These are phyloP conservation scores for Babesia bigemina DNA, from an alignment of 169 alveolate genomes.

Conservation along the genomic window DNA sequence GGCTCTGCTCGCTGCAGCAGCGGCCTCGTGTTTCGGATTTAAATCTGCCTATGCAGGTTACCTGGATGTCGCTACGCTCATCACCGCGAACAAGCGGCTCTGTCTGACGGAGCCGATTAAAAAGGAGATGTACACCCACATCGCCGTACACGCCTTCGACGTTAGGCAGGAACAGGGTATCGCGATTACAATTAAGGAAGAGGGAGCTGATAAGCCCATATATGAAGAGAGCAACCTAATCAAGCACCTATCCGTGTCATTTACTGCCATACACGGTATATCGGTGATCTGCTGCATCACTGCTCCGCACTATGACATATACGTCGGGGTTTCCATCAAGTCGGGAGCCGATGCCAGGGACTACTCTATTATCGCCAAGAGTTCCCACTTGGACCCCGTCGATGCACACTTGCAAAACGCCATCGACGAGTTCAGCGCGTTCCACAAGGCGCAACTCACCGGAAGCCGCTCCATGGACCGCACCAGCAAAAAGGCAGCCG, in stretches of 20 bases:
- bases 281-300: conserved; percentile 54
- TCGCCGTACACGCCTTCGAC: conserved; percentile 27
- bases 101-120: conserved; percentile 61
- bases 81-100: conserved; percentile 17
- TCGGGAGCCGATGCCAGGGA: conserved; percentile 71
- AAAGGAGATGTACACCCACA: conserved; percentile 69
- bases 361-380: conserved; percentile 68
- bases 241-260: conserved; percentile 48
- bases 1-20: conserved; percentile 12
- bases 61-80: conserved; percentile 54
- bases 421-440: conserved; percentile 63
- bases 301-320: conserved; percentile 33
- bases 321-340: conserved; percentile 40
- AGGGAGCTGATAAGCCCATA: conserved; percentile 53
- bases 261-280: conserved; percentile 59
- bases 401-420: conserved; percentile 65
- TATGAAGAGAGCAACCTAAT: conserved; percentile 30
- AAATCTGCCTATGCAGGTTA: conserved; percentile 13
- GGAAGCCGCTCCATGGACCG: conserved; percentile 63
- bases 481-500: conserved; percentile 60
- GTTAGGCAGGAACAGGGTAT: conserved; percentile 11
- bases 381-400: conserved; percentile 63
- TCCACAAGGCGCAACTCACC: conserved; percentile 70
- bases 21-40: conserved; percentile 9
- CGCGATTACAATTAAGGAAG: conserved; percentile 49